phyloP scores from a whole-genome alignment of 2,329 filamentous ascomycete species.

The Ascosphaera pollenicola region DNA sequence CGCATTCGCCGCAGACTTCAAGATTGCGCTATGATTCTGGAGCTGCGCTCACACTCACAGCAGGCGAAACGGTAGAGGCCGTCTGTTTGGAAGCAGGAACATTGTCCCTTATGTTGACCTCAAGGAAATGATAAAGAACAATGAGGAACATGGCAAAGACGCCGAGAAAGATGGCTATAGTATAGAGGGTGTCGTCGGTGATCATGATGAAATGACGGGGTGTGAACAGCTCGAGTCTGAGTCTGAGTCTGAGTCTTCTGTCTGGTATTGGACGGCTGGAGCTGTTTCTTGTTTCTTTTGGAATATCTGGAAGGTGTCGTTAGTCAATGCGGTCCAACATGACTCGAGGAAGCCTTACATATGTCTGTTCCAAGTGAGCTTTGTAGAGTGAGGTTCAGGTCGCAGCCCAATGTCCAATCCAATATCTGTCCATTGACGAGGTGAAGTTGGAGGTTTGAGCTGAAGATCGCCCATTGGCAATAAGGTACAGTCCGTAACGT shows the following conservation, averaged over 20 bases:
- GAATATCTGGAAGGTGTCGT: neutral
- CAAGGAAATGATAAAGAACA: slow-evolving; percentile 86
- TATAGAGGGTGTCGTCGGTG: slow-evolving; percentile 76
- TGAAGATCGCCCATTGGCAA: neutral
- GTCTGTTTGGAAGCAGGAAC: neutral
- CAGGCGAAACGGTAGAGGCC: neutral
- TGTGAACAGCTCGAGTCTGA: neutral
- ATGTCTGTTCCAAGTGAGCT: too few species aligned
- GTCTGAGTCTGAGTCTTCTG: too few species aligned
- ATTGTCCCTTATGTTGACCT: slow-evolving; percentile 59
- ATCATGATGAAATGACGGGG: slow-evolving; percentile 48
- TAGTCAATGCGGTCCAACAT: neutral
- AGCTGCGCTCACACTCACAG: neutral
- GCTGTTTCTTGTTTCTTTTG: too few species aligned
- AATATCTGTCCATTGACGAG: neutral
- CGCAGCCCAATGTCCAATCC: too few species aligned
- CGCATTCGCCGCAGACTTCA: too few species aligned
- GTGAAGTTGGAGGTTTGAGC: neutral
- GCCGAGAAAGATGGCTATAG: slow-evolving; percentile 80
- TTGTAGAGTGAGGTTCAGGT: neutral
- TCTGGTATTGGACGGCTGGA: too few species aligned
- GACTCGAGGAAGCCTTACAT: too few species aligned
- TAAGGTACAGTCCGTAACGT: too few species aligned
- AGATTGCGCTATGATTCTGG: neutral
- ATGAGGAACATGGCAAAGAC: slow-evolving; percentile 78